Conservation (phyloP, 805 yeast species). For the Metschnikowia aberdeeniae region DNA sequence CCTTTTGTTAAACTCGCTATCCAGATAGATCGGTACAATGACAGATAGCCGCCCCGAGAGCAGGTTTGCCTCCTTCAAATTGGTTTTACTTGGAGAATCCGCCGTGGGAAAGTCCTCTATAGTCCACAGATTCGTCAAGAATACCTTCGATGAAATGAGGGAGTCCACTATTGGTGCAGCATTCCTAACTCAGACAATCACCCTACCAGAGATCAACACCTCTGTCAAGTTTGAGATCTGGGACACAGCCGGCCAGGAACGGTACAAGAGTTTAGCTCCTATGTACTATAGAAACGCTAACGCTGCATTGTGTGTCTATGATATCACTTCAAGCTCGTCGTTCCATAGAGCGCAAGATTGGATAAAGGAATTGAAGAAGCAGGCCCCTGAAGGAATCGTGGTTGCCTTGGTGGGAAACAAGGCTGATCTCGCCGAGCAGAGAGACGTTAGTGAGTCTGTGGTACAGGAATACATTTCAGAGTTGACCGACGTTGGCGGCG, state of each 20-base stretch:
- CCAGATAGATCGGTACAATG: conserved; percentile 1
- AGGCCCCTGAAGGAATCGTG: conserved; percentile 85
- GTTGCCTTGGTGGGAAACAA: conserved; percentile 95
- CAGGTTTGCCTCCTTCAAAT: conserved; percentile 60
- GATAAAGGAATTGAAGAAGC: conserved; percentile 95
- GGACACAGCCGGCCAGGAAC: conserved; percentile 98
- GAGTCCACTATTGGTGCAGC: conserved; percentile 99
- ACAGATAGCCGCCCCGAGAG: conserved; percentile 9
- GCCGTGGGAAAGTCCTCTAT: conserved; percentile 96
- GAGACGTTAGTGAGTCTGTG: conserved; percentile 38
- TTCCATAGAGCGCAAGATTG: conserved; percentile 96
- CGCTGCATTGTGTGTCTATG: conserved; percentile 94
- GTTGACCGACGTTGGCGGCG: conserved; percentile 15
- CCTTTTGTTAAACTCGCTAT: too few species aligned
- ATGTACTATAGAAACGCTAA: conserved; percentile 97
- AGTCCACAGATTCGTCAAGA: conserved; percentile 86
- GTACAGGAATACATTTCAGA: conserved; percentile 46
- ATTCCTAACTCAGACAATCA: conserved; percentile 88
- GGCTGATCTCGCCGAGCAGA: conserved; percentile 66
- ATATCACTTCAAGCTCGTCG: conserved; percentile 90
- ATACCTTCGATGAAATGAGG: conserved; percentile 94
- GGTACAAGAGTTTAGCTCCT: conserved; percentile 94
- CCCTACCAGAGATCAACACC: conserved; percentile 61
- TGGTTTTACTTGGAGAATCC: conserved; percentile 92
- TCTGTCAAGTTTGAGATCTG: conserved; percentile 90